Evolutionary conservation across 2,329 filamentous ascomycete species (phyloP), one percentile per base, ranked within the genome.

Genomic region (Mycosphaerella sp.): DNA sequence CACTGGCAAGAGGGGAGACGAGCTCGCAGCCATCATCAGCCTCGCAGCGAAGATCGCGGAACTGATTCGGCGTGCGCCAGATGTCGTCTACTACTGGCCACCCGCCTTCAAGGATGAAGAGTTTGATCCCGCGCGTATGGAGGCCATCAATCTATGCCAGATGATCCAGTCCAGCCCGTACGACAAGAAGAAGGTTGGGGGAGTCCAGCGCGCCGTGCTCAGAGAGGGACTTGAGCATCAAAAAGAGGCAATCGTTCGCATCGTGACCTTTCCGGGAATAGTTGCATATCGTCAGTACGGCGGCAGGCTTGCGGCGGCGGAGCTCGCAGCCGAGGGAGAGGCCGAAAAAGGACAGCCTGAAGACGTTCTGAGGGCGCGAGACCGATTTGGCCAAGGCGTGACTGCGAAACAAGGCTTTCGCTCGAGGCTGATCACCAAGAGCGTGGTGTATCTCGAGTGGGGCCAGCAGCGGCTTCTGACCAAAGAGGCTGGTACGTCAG

Each of bases 71-170:
- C 46, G 23, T 7, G 51, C 55, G 7, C 51, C 47, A 31, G 55
- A 64, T 38, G 61, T 61, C 11, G 53, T 67, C 23, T 69, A 65
- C 57, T 62, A 66, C 57, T 67, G 64, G 56, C 55, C 62, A 17
- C 59, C 64, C 6, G 60, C 64, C 0, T 67, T 67, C 65, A 69
- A 69, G 41, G 66, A 67, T 41, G 63, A 65, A 50, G 62, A 63
- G 32, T 67, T 66, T 46, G 63, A 66, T 23, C 63, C 59, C 1
- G 54, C 48, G 1, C 58, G 61, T 34, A 68, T 67, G 66, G 62
- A 65, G 31, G 60, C 59, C 21, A 42, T 56, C 43, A 69, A 69
- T 45, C 51, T 65, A 29, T 38, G 44, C 5, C 38, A 57, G 17
- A 64, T 68, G 62, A 60, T 64, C 42, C 32, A 46, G 12, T 47